Percentiles rank a stretch among this genome's conserved stretches.
These are phyloP conservation scores for Trichoderma hamatum DNA, from an alignment of 2,329 filamentous ascomycete species.

Conservation along the genomic window DNA sequence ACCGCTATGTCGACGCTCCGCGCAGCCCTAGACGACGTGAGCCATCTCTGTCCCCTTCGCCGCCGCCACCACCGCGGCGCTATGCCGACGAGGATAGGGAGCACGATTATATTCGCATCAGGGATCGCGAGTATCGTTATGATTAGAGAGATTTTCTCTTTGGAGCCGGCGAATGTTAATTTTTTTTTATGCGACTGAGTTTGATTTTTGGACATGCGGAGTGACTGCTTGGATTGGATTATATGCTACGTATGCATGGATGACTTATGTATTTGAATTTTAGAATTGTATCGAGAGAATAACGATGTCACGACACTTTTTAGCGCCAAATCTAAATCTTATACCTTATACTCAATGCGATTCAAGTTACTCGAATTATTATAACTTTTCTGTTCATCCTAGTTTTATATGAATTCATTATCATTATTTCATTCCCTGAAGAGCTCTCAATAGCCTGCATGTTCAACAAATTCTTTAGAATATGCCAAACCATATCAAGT, in stretches of 20 bases:
- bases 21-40: slow-evolving; percentile 32
- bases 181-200: neutral
- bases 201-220: neutral
- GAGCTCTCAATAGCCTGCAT: neutral
- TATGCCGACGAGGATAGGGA: slow-evolving; percentile 37
- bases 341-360: neutral
- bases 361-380: neutral
- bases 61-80: slow-evolving; percentile 35
- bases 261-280: neutral
- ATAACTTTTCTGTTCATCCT: neutral
- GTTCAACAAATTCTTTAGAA: neutral
- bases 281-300: neutral
- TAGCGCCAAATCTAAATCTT: neutral
- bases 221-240: neutral
- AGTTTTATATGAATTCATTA: neutral
- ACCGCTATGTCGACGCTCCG: slow-evolving; percentile 56
- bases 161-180: slow-evolving; percentile 30
- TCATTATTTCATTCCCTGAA: neutral
- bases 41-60: slow-evolving; percentile 37
- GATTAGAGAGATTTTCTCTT: neutral
- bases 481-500: neutral
- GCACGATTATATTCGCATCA: slow-evolving; percentile 30
- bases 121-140: slow-evolving; percentile 33
- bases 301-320: slow-evolving; percentile 1
- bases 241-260: neutral